Evolutionary conservation across 768 basidiomycete genomes (phyloP), one percentile per base, ranked within the genome.

Genomic region (Russula dissimulans): DNA sequence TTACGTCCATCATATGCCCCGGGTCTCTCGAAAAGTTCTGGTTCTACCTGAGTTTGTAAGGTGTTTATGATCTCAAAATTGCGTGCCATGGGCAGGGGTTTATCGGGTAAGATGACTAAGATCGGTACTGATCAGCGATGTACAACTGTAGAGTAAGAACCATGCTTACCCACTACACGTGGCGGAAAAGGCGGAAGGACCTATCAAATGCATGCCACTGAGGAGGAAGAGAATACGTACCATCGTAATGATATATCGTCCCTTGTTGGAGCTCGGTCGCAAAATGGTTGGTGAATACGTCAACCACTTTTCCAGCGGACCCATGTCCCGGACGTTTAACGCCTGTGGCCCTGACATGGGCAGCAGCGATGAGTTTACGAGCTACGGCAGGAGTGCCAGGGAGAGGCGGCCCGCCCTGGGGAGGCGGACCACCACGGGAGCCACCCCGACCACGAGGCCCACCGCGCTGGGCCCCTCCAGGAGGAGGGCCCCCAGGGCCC

Each of bases 1-100:
- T 90, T 91, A 44, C 87, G 78, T 0, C 89, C 89, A 59, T 91
- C 90, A 61, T 90, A 91, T 2, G 82, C 89, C 17, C 78, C 85
- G 14, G 78, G 81, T 10, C 87, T 88, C 3, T 81, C 87, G 68
- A 92, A 92, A 22, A 87, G 74, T n/a, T 79, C 71, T 0, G 82
- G 83, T 1, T 82, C 81, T 4, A 79, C 76, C 0, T 73, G 69
- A 4, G 73, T 75, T 69, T 92, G 91, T 14, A 92, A 70, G 15
- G 74, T 74, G 14, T 77, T 76, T 50, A 92, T 84, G 10, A 92
- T 72, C 14, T 86, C 82, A 76, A 91, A 77, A 60, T 89, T 91
- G 6, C 88, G 71, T 14, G 80, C 74, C 1, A 81, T 79, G 0
- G 90, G 87, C 2, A 88, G 74, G 0, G 75, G 78, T 71, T 86